A percentile compares a stretch with the other conserved stretches of the same genome.
These are phyloP conservation scores for Boletales sp. DNA, from an alignment of 768 basidiomycete species.

Conservation along the genomic window DNA sequence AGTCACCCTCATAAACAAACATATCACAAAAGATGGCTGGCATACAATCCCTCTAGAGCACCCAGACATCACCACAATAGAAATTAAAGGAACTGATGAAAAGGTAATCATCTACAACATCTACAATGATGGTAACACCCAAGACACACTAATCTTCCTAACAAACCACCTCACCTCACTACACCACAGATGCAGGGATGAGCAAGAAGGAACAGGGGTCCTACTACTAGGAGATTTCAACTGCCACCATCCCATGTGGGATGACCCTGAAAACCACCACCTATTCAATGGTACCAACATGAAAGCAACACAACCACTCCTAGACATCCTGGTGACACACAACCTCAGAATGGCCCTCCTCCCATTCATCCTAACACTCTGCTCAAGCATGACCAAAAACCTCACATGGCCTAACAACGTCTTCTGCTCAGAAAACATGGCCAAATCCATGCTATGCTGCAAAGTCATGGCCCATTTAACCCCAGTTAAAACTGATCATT, in stretches of 20 bases:
- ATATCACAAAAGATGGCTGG: neutral
- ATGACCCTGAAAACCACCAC: neutral
- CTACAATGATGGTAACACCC: neutral
- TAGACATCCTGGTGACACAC: neutral
- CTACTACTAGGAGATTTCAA: neutral
- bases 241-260: neutral
- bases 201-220: neutral
- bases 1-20: neutral
- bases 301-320: neutral
- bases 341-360: neutral
- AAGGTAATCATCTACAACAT: neutral
- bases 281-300: neutral
- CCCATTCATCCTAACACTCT: too few relatives aligned
- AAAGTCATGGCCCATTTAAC: too few relatives aligned
- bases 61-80: neutral
- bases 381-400: neutral
- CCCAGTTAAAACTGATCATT: neutral
- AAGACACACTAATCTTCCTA: neutral
- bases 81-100: neutral
- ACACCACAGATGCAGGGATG: too few relatives aligned
- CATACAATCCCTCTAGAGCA: neutral
- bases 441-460: neutral
- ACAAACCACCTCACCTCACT: neutral
- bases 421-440: neutral
- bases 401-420: neutral